These are phyloP conservation scores for Otatea glauca DNA, from an alignment of 176 grass and related monocot species.

Conservation along the genomic window DNA sequence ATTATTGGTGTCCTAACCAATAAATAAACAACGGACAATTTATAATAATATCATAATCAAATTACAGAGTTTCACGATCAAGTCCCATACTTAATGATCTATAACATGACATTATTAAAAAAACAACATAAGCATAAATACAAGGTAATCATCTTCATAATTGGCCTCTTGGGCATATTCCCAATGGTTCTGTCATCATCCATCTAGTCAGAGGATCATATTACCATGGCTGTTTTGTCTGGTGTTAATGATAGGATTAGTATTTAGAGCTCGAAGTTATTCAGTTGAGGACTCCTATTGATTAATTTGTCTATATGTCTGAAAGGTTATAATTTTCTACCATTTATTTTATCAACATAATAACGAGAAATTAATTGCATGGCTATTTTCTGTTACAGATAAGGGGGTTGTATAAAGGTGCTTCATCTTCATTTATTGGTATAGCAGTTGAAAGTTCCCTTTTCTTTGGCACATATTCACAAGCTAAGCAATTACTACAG, in stretches of 20 bases:
- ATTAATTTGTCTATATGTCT: slow-evolving; percentile 19
- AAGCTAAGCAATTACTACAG: slow-evolving; percentile 83
- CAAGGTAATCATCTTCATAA: too few species aligned
- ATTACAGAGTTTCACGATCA: too few species aligned
- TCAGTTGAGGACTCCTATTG: neutral
- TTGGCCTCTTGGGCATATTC: too few species aligned
- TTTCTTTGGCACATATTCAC: slow-evolving; percentile 89
- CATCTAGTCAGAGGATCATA: slow-evolving; percentile 25
- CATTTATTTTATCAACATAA: slow-evolving; percentile 7
- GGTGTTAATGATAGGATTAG: slow-evolving; percentile 7
- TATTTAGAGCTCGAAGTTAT: slow-evolving; percentile 20
- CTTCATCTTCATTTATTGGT: slow-evolving; percentile 92
- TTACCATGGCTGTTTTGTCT: neutral
- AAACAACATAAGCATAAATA: too few species aligned
- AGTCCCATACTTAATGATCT: too few species aligned
- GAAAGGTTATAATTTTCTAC: neutral
- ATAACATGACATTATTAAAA: too few species aligned
- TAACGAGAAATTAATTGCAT: slow-evolving; percentile 15
- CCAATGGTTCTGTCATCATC: neutral
- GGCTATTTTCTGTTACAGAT: slow-evolving; percentile 62
- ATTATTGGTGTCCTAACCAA: too few species aligned
- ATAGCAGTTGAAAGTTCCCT: slow-evolving; percentile 93
- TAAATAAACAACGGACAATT: too few species aligned
- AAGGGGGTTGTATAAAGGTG: slow-evolving; percentile 90
- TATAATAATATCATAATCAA: too few species aligned